phyloP scores from a whole-genome alignment of 495 filamentous ascomycete species.

The Thozetella sp. region DNA sequence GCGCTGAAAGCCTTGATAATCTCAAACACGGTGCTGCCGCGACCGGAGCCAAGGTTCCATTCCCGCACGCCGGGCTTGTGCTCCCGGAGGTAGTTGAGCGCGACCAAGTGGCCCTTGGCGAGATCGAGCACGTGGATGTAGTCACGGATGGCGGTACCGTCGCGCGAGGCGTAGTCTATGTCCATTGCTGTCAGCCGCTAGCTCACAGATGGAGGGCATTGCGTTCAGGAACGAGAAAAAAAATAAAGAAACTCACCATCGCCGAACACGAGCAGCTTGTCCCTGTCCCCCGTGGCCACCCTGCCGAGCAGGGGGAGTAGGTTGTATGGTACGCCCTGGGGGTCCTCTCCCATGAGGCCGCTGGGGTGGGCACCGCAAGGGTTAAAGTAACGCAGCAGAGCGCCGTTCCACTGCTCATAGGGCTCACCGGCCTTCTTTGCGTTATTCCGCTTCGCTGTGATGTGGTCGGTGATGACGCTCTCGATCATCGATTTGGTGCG shows the following conservation, averaged over 20 bases:
- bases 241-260: conserved; percentile 66
- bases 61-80: conserved; percentile 90
- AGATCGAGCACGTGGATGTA: conserved; percentile 89
- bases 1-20: conserved; percentile 94
- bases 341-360: conserved; percentile 98
- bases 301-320: conserved; percentile 91
- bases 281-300: conserved; percentile 91
- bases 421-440: conserved; percentile 76
- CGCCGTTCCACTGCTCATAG: conserved; percentile 86
- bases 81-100: conserved; percentile 87
- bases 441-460: conserved; percentile 85
- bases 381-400: conserved; percentile 96
- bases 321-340: conserved; percentile 94
- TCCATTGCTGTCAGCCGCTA: background rate
- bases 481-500: conserved; percentile 93
- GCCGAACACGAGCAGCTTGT: conserved; percentile 93
- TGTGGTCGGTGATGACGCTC: conserved; percentile 84
- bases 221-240: background rate
- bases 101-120: conserved; percentile 84
- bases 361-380: conserved; percentile 92
- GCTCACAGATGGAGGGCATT: background rate
- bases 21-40: conserved; percentile 92
- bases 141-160: conserved; percentile 76
- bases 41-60: conserved; percentile 97
- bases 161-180: conserved; percentile 84